Conservation (phyloP, 257 asterid species). For the Ballota nigra region DNA sequence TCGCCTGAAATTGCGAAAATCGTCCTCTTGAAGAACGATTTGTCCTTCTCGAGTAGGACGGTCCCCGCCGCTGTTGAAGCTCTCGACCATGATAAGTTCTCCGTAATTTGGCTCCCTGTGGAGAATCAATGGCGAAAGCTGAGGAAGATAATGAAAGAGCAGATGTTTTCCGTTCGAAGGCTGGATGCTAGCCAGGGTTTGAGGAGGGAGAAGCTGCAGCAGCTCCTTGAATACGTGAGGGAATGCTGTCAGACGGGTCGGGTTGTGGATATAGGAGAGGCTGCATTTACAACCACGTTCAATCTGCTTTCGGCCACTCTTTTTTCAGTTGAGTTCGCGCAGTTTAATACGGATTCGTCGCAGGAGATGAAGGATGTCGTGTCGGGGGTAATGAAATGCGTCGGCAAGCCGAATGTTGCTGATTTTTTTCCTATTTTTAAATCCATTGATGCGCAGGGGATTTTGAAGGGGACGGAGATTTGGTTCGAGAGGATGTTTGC, state of each 20-base stretch:
- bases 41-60: neutral
- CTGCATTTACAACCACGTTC: slow-evolving; percentile 46
- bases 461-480: slow-evolving; percentile 16
- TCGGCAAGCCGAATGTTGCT: slow-evolving; percentile 42
- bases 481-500: slow-evolving; percentile 35
- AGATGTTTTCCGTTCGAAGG: slow-evolving; percentile 30
- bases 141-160: too few species aligned
- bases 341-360: slow-evolving; percentile 39
- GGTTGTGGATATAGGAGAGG: slow-evolving; percentile 37
- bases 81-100: slow-evolving; percentile 15
- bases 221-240: slow-evolving; percentile 33
- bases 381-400: slow-evolving; percentile 33
- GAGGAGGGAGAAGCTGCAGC: slow-evolving; percentile 35
- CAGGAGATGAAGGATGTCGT: slow-evolving; percentile 53
- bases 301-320: slow-evolving; percentile 49
- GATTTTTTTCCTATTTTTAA: slow-evolving; percentile 50
- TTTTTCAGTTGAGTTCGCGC: slow-evolving; percentile 52
- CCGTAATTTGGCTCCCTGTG: slow-evolving; percentile 36
- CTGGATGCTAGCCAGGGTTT: slow-evolving; percentile 36
- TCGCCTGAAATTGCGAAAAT: slow-evolving; percentile 12
- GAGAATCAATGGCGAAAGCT: slow-evolving; percentile 33
- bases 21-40: slow-evolving; percentile 14
- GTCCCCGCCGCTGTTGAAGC: neutral
- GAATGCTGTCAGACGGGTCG: slow-evolving; percentile 33
- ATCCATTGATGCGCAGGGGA: slow-evolving; percentile 47